Evolutionary conservation across 2,329 filamentous ascomycete species (phyloP).

Genomic region (Cadophora sp.): DNA sequence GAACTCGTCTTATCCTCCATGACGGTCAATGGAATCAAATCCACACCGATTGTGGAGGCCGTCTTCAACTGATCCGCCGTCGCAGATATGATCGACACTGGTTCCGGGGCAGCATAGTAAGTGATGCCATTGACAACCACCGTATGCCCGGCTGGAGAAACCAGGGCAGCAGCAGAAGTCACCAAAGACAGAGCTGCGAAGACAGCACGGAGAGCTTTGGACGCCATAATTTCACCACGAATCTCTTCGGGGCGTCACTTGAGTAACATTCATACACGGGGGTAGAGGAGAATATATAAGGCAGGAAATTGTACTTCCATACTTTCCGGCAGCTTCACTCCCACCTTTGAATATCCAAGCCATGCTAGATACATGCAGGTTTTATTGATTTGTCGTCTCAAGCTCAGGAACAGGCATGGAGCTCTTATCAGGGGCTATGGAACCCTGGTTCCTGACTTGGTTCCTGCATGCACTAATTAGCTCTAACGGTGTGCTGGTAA

Average conservation of each 20-base stretch:
- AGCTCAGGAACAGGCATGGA: background rate
- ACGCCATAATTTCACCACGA: background rate
- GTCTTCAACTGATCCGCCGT: slow-evolving; percentile 27
- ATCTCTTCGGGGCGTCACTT: background rate
- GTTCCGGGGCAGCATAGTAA: slow-evolving; percentile 43
- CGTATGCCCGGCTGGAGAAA: slow-evolving; percentile 29
- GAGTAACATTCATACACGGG: background rate
- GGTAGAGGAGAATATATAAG: background rate
- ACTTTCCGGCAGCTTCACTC: background rate
- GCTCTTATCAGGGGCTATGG: background rate
- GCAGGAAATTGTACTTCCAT: background rate
- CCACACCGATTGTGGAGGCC: slow-evolving; percentile 29
- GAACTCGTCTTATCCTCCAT: slow-evolving; percentile 29
- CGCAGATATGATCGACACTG: slow-evolving; percentile 36
- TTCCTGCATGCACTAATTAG: slow-evolving; percentile 6
- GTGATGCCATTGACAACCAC: slow-evolving; percentile 43
- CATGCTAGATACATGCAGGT: background rate
- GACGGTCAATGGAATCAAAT: slow-evolving; percentile 41
- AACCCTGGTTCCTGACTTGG: background rate
- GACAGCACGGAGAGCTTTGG: background rate
- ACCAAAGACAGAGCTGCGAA: background rate
- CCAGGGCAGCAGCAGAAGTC: slow-evolving; percentile 12
- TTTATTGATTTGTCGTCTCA: slow-evolving; percentile 12
- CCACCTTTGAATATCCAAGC: background rate
- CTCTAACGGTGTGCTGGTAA: background rate